Percentiles rank a stretch among this genome's conserved stretches.
Evolutionary conservation across 2,329 filamentous ascomycete genomes (phyloP).

Genomic region (Microdochium paspali): DNA sequence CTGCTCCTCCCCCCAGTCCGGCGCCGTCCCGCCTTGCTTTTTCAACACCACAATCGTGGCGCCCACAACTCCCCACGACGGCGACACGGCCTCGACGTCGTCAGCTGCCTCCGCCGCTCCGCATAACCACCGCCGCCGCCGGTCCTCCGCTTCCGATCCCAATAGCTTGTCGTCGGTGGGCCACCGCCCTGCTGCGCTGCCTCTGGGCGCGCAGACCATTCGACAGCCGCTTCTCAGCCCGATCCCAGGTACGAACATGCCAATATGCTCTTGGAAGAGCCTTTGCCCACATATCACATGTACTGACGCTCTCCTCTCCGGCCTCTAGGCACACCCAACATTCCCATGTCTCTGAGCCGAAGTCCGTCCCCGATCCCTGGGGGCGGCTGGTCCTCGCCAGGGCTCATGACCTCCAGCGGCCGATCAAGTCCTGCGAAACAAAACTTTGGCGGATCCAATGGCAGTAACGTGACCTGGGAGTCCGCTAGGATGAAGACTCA

Average conservation of each 20-base stretch:
- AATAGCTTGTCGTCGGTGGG: constrained; percentile 19
- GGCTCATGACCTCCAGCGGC: constrained; percentile 63
- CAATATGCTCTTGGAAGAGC: no score
- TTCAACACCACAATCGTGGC: constrained; percentile 35
- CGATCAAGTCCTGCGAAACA: constrained; percentile 54
- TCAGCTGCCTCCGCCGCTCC: background rate
- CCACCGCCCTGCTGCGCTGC: constrained; percentile 21
- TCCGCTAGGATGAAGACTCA: constrained; percentile 70
- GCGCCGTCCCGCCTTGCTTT: background rate
- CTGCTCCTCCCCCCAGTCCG: constrained; percentile 6
- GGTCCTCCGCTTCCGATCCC: constrained; percentile 28
- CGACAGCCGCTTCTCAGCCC: constrained; percentile 35
- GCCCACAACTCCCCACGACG: constrained; percentile 32
- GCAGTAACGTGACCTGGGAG: constrained; percentile 65
- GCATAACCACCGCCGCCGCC: constrained; percentile 16
- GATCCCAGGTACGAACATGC: constrained; percentile 50
- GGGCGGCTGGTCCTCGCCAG: constrained; percentile 83
- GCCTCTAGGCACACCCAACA: constrained; percentile 40
- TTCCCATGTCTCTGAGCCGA: constrained; percentile 73
- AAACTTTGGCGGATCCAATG: constrained; percentile 37
- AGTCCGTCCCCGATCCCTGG: constrained; percentile 78
- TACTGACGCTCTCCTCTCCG: constrained; percentile 5
- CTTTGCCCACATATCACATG: no score
- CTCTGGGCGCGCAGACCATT: constrained; percentile 28
- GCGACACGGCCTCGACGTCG: constrained; percentile 44